Evolutionary conservation across 2,329 filamentous ascomycete species (phyloP), one percentile per base, ranked within the genome.

Genomic region (Trichoderma sp.): DNA sequence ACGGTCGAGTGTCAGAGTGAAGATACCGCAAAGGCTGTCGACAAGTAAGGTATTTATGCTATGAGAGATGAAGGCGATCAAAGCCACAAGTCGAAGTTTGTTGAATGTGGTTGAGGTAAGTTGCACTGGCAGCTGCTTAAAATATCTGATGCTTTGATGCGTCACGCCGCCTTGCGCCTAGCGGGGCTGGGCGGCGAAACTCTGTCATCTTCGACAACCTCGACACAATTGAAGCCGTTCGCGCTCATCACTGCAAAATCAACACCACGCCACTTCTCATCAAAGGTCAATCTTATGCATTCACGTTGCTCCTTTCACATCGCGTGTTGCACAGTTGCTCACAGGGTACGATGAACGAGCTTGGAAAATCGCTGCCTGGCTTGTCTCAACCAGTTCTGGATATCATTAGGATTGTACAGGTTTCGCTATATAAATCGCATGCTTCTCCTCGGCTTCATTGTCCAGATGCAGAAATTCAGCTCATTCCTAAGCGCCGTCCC

Each of bases 131-230:
- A 60, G 17, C 57, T 12, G 51, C 34, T 39, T 39, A 28, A 45
- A 41, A 41, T 55, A 55, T 24, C 50, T 60, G 48, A 43, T 43
- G 44, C 26, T 45, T 47, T 19, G 45, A 24, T 63, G 66, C 62
- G 66, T 67, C 66, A 66, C 61, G 55, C 66, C 66, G 64, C 45
- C 39, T 45, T 47, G 47, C 34, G 24, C n/a, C 45, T 61, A 47
- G 63, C 41, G 63, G 63, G 63, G 63, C 44, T 52, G 26, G 34
- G 48, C 34, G 43, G 45, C 54, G 59, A 58, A 58, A 58, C 30
- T 34, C 48, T 39, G 34, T 39, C 34, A 39, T 39, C 34, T 12
- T 39, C 10, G 30, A 39, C 34, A 39, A 39, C 10, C 3, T 14
- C 10, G 34, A 39, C 10, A 39, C 10, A 3, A 39, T 39, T 10